A percentile compares a stretch with the other conserved stretches of the same genome.
Evolutionary conservation across 805 yeast species (phyloP).

Genomic region (Priceomyces castillae): DNA sequence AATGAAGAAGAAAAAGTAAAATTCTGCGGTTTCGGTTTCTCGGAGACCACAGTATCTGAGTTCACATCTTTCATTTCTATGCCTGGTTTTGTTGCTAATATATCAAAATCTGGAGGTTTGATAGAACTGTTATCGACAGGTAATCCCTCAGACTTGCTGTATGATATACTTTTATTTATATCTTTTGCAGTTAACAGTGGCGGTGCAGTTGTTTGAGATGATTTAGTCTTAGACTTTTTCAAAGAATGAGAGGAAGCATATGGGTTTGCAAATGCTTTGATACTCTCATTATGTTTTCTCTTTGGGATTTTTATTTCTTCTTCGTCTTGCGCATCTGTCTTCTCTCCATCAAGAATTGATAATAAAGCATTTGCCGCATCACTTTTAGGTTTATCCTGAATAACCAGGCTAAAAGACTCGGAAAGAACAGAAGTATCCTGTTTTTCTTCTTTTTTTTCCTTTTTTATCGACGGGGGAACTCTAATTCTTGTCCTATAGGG

Average conservation of each 20-base stretch:
- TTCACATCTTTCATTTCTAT: not conserved
- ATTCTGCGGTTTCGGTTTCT: no score
- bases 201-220: not conserved
- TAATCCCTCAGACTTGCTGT: constrained; percentile 29
- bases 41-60: not conserved
- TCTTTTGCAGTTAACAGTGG: constrained; percentile 30
- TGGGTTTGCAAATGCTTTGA: constrained; percentile 21
- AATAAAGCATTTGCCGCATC: constrained; percentile 38
- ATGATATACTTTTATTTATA: constrained; percentile 34
- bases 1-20: no score
- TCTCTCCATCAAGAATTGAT: constrained; percentile 29
- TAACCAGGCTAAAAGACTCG: not conserved
- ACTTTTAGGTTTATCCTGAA: constrained; percentile 23
- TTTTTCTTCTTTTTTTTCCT: constrained; percentile 4
- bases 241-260: constrained; percentile 12
- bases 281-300: not conserved
- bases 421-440: not conserved
- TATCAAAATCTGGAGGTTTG: not conserved
- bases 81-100: not conserved
- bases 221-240: constrained; percentile 12
- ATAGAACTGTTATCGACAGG: constrained; percentile 6
- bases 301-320: constrained; percentile 1
- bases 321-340: constrained; percentile 13
- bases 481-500: constrained; percentile 41
- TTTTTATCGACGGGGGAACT: constrained; percentile 25